phyloP scores from a whole-genome alignment of 2,329 filamentous ascomycete species.

The Albifimbria verrucaria region DNA sequence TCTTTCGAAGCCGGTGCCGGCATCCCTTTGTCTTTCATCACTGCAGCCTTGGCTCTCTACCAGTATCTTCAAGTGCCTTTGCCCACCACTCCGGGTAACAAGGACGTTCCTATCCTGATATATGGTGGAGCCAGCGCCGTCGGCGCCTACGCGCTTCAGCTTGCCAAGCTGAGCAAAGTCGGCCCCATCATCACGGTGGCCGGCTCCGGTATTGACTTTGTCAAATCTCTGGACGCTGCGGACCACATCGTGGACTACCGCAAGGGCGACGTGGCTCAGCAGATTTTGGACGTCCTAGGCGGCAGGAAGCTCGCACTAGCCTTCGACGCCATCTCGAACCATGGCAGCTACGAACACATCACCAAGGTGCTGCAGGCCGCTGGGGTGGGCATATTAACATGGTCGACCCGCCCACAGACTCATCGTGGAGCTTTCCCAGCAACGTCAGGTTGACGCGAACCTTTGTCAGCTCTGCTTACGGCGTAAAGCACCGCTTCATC shows the following conservation, averaged over 20 bases:
- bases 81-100: conserved; percentile 38
- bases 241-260: background rate
- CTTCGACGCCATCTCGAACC: background rate
- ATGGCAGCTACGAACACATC: background rate
- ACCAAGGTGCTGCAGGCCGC: background rate
- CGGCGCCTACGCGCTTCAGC: background rate
- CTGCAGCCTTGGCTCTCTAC: conserved; percentile 49
- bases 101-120: conserved; percentile 11
- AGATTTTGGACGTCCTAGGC: background rate
- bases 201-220: conserved; percentile 7
- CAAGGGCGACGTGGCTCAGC: background rate
- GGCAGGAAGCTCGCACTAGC: background rate
- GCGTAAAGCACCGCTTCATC: background rate
- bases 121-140: background rate
- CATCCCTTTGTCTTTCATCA: conserved; percentile 54
- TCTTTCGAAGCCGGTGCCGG: conserved; percentile 54
- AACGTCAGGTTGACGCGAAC: background rate
- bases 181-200: background rate
- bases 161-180: background rate
- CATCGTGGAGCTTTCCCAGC: background rate
- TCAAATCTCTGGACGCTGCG: conserved; percentile 4
- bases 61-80: conserved; percentile 41
- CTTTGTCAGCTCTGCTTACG: background rate
- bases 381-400: background rate
- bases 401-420: background rate